Evolutionary conservation across 148 eudicot genomes (phyloP).

Genomic region (Mesembryanthemum crystallinum): DNA sequence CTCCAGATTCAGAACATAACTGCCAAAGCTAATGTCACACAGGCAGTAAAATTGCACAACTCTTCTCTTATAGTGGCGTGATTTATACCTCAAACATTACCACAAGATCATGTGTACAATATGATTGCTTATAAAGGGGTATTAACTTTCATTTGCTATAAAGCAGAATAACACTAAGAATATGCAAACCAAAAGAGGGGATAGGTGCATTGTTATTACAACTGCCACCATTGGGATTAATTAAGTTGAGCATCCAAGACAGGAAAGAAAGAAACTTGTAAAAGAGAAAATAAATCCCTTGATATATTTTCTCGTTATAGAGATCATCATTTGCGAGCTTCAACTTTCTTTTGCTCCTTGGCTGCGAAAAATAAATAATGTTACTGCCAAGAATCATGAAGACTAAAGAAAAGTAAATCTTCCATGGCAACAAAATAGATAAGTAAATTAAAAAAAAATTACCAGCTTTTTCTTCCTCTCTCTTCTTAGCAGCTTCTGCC

Average conservation of each 20-base stretch:
- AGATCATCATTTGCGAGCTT: constrained; percentile 64
- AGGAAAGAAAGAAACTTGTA: background rate
- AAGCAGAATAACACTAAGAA: constrained; percentile 13
- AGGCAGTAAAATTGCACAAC: background rate
- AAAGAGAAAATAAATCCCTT: background rate
- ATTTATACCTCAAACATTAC: background rate
- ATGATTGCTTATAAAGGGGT: background rate
- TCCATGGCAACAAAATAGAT: background rate
- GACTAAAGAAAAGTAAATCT: background rate
- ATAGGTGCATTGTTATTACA: background rate
- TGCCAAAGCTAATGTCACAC: background rate
- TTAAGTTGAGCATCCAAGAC: constrained; percentile 12
- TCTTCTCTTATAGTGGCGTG: background rate
- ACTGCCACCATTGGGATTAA: constrained; percentile 4
- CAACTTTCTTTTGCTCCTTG: constrained; percentile 85
- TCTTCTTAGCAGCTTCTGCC: constrained; percentile 41
- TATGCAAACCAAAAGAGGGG: constrained; percentile 7
- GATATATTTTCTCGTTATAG: constrained; percentile 10
- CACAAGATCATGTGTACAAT: background rate
- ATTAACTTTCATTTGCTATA: constrained; percentile 3
- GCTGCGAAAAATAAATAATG: constrained; percentile 42
- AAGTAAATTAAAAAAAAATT: constrained; percentile 8
- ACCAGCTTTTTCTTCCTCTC: constrained; percentile 62
- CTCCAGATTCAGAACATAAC: background rate
- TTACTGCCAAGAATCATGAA: background rate